Evolutionary conservation across 192 early-diverging fungal genomes (phyloP).

Genomic region (Funneliformis geosporum): DNA sequence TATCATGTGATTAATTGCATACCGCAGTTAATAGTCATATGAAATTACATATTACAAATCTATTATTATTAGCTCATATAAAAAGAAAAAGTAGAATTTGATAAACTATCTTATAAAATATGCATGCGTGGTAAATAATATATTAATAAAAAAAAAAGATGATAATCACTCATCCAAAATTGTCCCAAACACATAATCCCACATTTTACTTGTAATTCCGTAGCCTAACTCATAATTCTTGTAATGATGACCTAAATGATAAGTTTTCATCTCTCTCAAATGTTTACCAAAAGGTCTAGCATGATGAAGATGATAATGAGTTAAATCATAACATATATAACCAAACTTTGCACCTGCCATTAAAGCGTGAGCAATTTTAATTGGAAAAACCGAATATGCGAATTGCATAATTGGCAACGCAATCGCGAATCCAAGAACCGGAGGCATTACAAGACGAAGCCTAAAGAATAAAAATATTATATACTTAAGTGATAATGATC

Average conservation of each 20-base stretch:
- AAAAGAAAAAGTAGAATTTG: too few species aligned
- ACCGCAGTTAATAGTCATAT: too few species aligned
- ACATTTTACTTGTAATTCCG: conserved; percentile 89
- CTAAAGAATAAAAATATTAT: conserved; percentile 38
- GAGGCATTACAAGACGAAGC: conserved; percentile 95
- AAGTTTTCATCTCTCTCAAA: conserved; percentile 87
- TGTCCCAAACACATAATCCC: conserved; percentile 84
- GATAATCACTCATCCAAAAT: too few species aligned
- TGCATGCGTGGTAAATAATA: too few species aligned
- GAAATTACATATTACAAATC: too few species aligned
- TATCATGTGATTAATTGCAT: too few species aligned
- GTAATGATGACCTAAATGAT: conserved; percentile 96
- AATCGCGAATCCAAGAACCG: conserved; percentile 75
- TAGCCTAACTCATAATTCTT: conserved; percentile 84
- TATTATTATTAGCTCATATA: too few species aligned
- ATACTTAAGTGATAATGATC: neutral
- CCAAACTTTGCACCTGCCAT: conserved; percentile 75
- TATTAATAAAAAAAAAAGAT: too few species aligned
- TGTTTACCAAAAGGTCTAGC: conserved; percentile 70
- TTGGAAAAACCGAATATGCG: conserved; percentile 63
- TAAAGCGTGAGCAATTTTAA: conserved; percentile 64
- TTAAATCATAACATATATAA: conserved; percentile 90
- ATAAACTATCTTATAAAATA: too few species aligned
- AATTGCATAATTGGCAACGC: conserved; percentile 59
- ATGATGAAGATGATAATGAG: conserved; percentile 96